These are phyloP conservation scores for Arthrobotrys pseudoclavata DNA, from an alignment of 2,329 filamentous ascomycete genomes.

Conservation along the genomic window DNA sequence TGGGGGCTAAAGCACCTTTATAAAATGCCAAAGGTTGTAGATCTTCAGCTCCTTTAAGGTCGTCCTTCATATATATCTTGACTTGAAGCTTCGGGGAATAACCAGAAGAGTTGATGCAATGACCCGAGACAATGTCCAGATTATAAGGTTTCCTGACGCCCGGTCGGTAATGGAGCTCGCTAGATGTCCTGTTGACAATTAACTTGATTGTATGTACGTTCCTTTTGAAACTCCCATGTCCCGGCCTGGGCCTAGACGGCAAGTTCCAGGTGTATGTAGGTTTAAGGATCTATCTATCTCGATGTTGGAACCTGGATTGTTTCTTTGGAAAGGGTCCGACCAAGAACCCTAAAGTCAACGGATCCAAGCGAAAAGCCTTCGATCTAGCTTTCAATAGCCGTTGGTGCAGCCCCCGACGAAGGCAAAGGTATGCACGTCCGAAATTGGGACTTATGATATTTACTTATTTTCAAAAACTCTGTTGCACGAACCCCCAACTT, in stretches of 20 bases:
- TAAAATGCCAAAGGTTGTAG: conserved; percentile 25
- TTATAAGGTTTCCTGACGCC: conserved; percentile 52
- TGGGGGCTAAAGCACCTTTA: conserved; percentile 28
- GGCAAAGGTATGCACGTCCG: conserved; percentile 25
- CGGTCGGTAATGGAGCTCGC: conserved; percentile 42
- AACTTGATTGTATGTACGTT: conserved; percentile 6
- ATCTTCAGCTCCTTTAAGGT: conserved; percentile 33
- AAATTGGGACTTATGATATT: conserved; percentile 38
- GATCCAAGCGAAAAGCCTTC: conserved; percentile 42
- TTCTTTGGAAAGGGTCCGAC: conserved; percentile 38
- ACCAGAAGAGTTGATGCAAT: conserved; percentile 15
- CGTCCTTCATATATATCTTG: conserved; percentile 18
- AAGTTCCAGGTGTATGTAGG: conserved; percentile 37
- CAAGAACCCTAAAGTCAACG: conserved; percentile 22
- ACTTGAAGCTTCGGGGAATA: conserved; percentile 47
- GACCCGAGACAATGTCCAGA: conserved; percentile 28
- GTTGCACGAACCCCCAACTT: conserved; percentile 10
- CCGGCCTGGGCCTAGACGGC: conserved; percentile 25
- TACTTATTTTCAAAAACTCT: conserved; percentile 28
- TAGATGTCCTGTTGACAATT: conserved; percentile 29
- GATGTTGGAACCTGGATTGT: conserved; percentile 14
- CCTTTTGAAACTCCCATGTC: conserved; percentile 32
- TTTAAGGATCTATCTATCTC: conserved; percentile 37
- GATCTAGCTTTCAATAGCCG: conserved; percentile 25
- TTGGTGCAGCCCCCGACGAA: conserved; percentile 16